Base-by-base conservation (phyloP, 1,284 basidiomycete genomes). In the Rhodofomes roseus region DNA sequence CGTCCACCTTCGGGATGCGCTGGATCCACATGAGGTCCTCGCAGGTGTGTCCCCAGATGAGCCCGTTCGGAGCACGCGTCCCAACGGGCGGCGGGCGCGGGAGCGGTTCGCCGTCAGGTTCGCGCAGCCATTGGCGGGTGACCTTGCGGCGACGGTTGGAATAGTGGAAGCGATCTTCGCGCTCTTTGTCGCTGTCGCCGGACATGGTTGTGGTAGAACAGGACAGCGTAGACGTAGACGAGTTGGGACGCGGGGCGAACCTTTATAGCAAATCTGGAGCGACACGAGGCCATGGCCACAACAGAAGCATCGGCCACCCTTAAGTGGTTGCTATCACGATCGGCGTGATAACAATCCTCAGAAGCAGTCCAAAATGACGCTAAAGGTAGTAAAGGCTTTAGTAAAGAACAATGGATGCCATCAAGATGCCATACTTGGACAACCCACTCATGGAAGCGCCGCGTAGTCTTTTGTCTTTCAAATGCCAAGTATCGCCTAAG, bases 1-100 rank as follows among this genome's bases (percentile, higher is more conserved):
- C 56, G 40, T 65, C 63, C 7, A 70, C 62, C 9, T 60, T 62
- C 1, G 71, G 71, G 36, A 65, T 55, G 57, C 72, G 69, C 34
- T 65, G 51, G 57, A 74, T 68, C 65, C 66, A 70, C 60, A 66
- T 69, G 62, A 76, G 65, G 53, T 74, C 69, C 50, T 66, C 60
- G 48, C 68, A 56, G 14, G 60, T 54, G 62, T 74, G 71, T 39
- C 68, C 74, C 74, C 74, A 76, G 57, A 74, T 69, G 61, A 70
- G 64, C 16, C 66, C 67, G 59, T 73, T 73, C 4, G 67, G 66
- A 2, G 71, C 64, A 34, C 73, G 64, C 23, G 53, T 60, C 55
- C 73, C 73, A 23, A 27, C 39, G 7, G 73, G 73, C 16, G 66
- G 64, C n/a, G 61, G 54, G 40, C 64, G 65, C 25, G 63, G 58